Base-by-base conservation (phyloP, 2,329 filamentous ascomycete species). In the Penicillium verrucosum region DNA sequence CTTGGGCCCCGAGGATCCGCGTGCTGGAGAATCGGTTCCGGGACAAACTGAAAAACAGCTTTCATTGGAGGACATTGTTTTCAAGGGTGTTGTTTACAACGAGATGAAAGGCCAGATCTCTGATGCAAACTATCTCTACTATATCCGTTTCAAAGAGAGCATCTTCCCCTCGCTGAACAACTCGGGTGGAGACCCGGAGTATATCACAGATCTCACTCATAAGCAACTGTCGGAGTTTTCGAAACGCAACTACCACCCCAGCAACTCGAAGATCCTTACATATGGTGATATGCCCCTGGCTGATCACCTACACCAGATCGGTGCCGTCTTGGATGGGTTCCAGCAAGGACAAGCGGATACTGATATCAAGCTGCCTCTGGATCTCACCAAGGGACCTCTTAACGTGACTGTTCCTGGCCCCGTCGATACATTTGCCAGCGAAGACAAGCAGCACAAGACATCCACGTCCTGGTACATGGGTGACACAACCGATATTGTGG, bases 31-130 rank as follows among this genome's bases (percentile, higher is more conserved):
- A 55, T 62, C 77, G 61, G 65, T 77, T 56, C 59, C 75, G 66
- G 66, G 77, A 61, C 59, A 81, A 73, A 60, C 79, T 72, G 67
- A 73, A 62, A 81, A 86, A 54, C 83, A 86, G 69, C 85, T 86
- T 72, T 85, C 85, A 61, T 77, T 96, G 38, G 73, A 75, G 21
- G 75, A 77, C 46, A 72, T 77, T 42, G 90, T 96, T 0, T 97
- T 97, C 81, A 97, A 97, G 78, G 93, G 93, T 27, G 94, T 97
- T 1, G 93, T 97, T 0, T 97, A 97, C 78, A 99, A 99, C 69
- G 94, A 99, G 78, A 99, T 99, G 94, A 99, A 99, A 77, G 94
- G 94, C 0, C 92, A 97, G 71, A 96, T 97, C 87, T 97, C 94
- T 2, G 94, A 99, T 73, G 92, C 93, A 7, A 91, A 91, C 64